Percentiles rank a stretch among this genome's conserved stretches.
Evolutionary conservation across 495 filamentous ascomycete species (phyloP).

Genomic region (Aspergillus ellipticus): DNA sequence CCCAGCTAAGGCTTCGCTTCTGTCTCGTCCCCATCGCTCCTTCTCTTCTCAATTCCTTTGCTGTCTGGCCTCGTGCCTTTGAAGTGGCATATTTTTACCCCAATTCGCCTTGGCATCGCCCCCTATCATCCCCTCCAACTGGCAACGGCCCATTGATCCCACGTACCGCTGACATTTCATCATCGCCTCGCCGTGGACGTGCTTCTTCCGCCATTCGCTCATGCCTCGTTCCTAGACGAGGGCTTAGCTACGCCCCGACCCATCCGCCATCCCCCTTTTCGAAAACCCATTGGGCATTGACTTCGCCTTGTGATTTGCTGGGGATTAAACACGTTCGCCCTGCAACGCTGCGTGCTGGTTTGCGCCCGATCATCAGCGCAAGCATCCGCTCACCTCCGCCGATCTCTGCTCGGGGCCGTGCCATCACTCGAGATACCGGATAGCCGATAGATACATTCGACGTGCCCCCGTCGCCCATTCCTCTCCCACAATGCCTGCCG

Average conservation of each 20-base stretch:
- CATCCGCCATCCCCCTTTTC: conserved; percentile 1
- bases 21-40: background rate
- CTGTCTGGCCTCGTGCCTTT: background rate
- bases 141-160: background rate
- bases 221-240: conserved; percentile 11
- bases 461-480: background rate
- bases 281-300: background rate
- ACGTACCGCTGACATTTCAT: background rate
- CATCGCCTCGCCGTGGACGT: conserved; percentile 4
- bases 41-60: background rate
- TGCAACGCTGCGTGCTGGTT: background rate
- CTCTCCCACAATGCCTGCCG: conserved; percentile 44
- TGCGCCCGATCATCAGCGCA: background rate
- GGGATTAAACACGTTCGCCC: background rate
- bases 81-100: background rate
- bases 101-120: background rate
- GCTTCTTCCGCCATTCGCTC: conserved; percentile 3
- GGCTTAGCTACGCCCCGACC: conserved; percentile 9
- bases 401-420: conserved; percentile 1
- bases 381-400: background rate
- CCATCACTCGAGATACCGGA: background rate
- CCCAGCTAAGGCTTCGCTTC: background rate
- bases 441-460: background rate
- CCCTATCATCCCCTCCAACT: too few species aligned
- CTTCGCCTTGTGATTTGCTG: background rate